Base-by-base conservation (phyloP, 345 rosid genomes). In the Kernera saxatilis region DNA sequence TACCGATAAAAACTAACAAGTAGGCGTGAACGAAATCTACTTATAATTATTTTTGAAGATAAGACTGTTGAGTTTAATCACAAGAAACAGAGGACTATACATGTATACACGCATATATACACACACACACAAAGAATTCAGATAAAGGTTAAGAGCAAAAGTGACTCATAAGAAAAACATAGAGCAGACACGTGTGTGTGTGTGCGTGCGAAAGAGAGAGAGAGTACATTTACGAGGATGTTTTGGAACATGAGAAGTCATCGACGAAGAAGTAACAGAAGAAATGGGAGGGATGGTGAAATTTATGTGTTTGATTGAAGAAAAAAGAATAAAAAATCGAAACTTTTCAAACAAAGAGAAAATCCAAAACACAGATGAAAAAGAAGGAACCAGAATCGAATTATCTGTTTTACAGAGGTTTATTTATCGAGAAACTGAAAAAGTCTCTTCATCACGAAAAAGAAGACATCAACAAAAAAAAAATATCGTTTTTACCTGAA, bases 1-100 rank as follows among this genome's bases (percentile, higher is more conserved):
- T 69, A 70, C 79, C 51, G 75, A 62, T 54, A 62, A 53, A 71
- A 70, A 77, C 72, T 45, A 64, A 70, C 62, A 56, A 57, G 51
- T 10, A 70, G 44, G 30, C 55, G 15, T 62, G 14, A 70, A 46
- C 14, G 4, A 17, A 25, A 36, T 51, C 12, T 12, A 21, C 35
- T 18, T 13, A 32, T 43, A 12, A 41, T 41, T 11, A 15, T 9
- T 30, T 49, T 30, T 29, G n/a, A 33, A 60, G 46, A 60, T 37
- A 77, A 66, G 62, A 67, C 72, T 39, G 40, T 36, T 46, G 46
- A 58, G 72, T 48, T 53, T 66, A 55, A 46, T 56, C 51, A 48
- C 53, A 73, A 57, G 67, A 71, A 66, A 77, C 67, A 65, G 49
- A 71, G 61, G 45, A 61, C 17, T n/a, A 9, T 39, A 17, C 29